Conservation (phyloP, 2,329 filamentous ascomycete genomes). For the Lecanicillium sp. region DNA sequence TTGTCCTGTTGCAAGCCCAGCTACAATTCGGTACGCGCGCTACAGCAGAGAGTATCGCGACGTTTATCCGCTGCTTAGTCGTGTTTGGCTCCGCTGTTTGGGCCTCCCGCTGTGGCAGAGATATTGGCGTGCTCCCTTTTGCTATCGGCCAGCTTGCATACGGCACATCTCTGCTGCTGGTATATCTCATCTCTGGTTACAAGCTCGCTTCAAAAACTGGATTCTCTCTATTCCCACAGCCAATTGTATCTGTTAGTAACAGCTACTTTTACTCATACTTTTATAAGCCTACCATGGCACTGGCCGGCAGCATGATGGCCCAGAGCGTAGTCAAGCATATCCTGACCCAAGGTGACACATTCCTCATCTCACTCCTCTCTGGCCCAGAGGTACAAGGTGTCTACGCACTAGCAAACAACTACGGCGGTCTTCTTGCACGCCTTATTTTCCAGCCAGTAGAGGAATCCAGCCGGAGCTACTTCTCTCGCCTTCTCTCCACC, state of each 20-base stretch:
- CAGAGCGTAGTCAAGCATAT: slow-evolving; percentile 89
- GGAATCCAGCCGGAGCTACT: slow-evolving; percentile 84
- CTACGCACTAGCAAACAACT: slow-evolving; percentile 91
- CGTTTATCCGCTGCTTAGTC: slow-evolving; percentile 64
- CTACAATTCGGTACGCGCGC: slow-evolving; percentile 75
- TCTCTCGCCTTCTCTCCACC: slow-evolving; percentile 63
- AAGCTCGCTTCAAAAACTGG: slow-evolving; percentile 44
- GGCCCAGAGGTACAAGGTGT: slow-evolving; percentile 76
- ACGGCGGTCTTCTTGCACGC: slow-evolving; percentile 79
- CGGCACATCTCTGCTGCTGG: slow-evolving; percentile 54
- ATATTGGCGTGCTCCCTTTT: slow-evolving; percentile 77
- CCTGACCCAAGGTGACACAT: slow-evolving; percentile 87
- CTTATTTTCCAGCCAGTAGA: slow-evolving; percentile 93
- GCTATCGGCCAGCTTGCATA: slow-evolving; percentile 80
- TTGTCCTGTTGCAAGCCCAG: slow-evolving; percentile 76
- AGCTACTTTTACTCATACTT: slow-evolving; percentile 53
- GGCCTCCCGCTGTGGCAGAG: slow-evolving; percentile 39
- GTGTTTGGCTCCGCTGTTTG: slow-evolving; percentile 66
- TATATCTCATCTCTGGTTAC: slow-evolving; percentile 60
- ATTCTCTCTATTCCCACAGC: slow-evolving; percentile 60
- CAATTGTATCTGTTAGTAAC: slow-evolving; percentile 18
- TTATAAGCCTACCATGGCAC: slow-evolving; percentile 58
- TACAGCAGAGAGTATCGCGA: slow-evolving; percentile 73
- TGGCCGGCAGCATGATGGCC: slow-evolving; percentile 75
- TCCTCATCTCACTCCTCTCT: slow-evolving; percentile 74